Base-by-base conservation (phyloP, 805 yeast species). In the Kodamaea kakaduensis region DNA sequence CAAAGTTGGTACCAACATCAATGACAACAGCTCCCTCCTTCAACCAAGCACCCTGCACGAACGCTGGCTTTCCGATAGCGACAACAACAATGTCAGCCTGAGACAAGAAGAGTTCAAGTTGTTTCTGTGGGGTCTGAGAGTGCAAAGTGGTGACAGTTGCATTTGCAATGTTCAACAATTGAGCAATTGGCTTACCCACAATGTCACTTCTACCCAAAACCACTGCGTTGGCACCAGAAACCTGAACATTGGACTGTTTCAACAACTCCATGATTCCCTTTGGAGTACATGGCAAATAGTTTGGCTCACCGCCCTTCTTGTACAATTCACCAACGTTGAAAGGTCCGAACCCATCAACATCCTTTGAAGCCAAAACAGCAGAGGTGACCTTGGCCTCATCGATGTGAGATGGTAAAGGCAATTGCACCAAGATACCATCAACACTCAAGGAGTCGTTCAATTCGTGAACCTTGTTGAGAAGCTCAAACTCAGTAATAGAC, bases 131-230 rank as follows among this genome's bases (percentile, higher is more conserved):
- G 17, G 93, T 76, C 51, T 69, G 69, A 30, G 87, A 78, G 59
- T 84, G 94, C 53, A 85, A 76, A 31, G 74, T 65, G 9, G 93
- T 81, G 28, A 84, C 93, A 13, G 85, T 82, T 34, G 90, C 87
- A 54, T 84, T 73, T 44, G 75, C 75, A 55, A 78, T 77, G 50
- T 76, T 80, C 51, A 84, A 66, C 56, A 84, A 64, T 22, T 80
- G 73, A 27, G 90, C 78, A 38, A 84, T 77, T 25, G 95, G 95
- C 36, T 80, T 75, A 42, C 95, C 95, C 19, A 84, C 95, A 46
- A 84, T 84, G 59, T 84, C 90, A 24, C 89, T 81, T 62, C 95
- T 74, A 32, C 95, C 95, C 44, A 84, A 64, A 15, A 84, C 88
- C 26, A 84, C 93, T n/a, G 89, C 90, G 50, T 77, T 71, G 41